These are phyloP conservation scores for Sanghuangporus sanghuang DNA, from an alignment of 1,284 basidiomycete species.

Conservation along the genomic window DNA sequence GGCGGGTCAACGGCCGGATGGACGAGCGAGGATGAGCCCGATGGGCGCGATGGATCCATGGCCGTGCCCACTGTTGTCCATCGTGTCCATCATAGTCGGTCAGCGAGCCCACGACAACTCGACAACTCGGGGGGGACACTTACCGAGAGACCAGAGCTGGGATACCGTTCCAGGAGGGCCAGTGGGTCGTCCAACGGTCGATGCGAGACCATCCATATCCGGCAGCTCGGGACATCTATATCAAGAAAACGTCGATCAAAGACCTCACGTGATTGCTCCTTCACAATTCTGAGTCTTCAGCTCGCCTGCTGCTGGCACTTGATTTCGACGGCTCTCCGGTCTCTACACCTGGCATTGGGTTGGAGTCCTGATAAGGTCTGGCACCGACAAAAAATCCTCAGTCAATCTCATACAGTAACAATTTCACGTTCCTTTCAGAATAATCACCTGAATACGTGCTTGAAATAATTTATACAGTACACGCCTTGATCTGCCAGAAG, in stretches of 20 bases:
- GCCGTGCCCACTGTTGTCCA: background rate
- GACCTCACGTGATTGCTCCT: background rate
- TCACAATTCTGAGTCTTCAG: too few species aligned
- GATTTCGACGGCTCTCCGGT: background rate
- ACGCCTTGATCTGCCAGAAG: too few species aligned
- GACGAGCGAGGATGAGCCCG: background rate
- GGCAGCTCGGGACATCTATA: background rate
- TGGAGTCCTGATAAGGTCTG: background rate
- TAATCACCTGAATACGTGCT: background rate
- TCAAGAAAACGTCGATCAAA: background rate
- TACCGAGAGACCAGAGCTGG: background rate
- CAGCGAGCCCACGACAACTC: background rate
- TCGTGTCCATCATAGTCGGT: background rate
- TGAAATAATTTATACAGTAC: background rate
- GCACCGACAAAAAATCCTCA: background rate
- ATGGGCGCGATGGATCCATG: background rate
- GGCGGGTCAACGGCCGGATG: conserved; percentile 1
- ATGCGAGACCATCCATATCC: background rate
- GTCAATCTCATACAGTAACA: background rate
- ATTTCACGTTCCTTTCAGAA: background rate
- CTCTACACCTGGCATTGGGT: too few species aligned
- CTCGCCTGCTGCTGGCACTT: background rate
- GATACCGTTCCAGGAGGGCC: background rate
- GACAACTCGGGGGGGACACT: background rate
- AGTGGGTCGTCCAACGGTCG: background rate